These are phyloP conservation scores for Trichoderma koningii DNA, from an alignment of 2,329 filamentous ascomycete genomes.

Conservation along the genomic window DNA sequence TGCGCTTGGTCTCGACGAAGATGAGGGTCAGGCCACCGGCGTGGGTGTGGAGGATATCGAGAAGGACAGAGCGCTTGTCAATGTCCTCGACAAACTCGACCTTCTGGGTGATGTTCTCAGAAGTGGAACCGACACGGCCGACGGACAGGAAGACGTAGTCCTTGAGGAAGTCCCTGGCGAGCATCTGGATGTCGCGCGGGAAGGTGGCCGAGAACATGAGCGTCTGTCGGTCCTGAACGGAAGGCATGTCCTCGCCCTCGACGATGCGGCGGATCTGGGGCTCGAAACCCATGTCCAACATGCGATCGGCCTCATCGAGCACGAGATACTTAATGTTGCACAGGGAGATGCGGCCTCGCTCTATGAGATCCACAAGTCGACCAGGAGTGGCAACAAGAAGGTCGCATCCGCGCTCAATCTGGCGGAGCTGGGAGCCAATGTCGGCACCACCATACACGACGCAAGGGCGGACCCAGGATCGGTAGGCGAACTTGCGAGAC, in stretches of 20 bases:
- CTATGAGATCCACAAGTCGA: constrained; percentile 95
- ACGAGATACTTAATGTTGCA: constrained; percentile 99
- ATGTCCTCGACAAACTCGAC: constrained; percentile 95
- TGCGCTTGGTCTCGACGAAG: constrained; percentile 99
- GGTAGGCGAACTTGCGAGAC: constrained; percentile 96
- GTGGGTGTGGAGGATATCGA: constrained; percentile 96
- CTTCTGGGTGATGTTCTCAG: constrained; percentile 99
- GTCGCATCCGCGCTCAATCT: constrained; percentile 97
- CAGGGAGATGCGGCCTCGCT: constrained; percentile 96
- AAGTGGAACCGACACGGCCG: constrained; percentile 96
- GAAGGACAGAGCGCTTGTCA: constrained; percentile 96
- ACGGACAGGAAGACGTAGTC: constrained; percentile 99
- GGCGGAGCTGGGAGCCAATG: constrained; percentile 95
- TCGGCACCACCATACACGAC: constrained; percentile 99
- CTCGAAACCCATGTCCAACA: constrained; percentile 99
- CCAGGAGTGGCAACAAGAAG: constrained; percentile 95
- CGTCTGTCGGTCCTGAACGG: constrained; percentile 80
- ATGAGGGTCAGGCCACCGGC: constrained; percentile 88
- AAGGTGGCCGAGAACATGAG: constrained; percentile 99
- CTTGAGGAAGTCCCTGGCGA: constrained; percentile 97
- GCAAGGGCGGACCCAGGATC: constrained; percentile 97
- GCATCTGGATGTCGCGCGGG: constrained; percentile 98
- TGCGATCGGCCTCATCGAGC: constrained; percentile 98
- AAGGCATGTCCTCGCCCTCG: constrained; percentile 96
- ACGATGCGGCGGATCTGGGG: constrained; percentile 98